Evolutionary conservation across 345 rosid genomes (phyloP).

Genomic region (Salix exigua): DNA sequence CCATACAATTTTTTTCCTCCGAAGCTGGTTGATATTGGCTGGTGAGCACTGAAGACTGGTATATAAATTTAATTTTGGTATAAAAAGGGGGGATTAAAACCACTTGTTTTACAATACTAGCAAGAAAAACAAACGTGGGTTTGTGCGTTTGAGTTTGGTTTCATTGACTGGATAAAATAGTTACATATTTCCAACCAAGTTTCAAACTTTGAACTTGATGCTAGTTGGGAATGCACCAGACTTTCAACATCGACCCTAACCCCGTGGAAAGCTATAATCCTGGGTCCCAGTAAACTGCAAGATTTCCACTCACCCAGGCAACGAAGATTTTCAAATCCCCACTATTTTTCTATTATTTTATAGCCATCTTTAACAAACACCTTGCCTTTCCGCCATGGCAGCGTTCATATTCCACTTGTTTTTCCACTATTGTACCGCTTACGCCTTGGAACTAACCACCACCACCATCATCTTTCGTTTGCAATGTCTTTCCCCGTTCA

Average conservation of each 20-base stretch:
- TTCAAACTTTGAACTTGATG: background rate
- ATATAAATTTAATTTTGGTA: too few species aligned
- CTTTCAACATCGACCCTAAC: background rate
- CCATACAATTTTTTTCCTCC: too few species aligned
- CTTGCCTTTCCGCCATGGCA: background rate
- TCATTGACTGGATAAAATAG: background rate
- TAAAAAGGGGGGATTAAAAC: too few species aligned
- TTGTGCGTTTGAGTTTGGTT: background rate
- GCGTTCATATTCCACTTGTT: background rate
- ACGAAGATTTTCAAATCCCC: background rate
- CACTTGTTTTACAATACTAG: too few species aligned
- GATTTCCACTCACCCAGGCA: conserved; percentile 15
- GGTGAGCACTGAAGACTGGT: too few species aligned
- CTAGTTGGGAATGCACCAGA: conserved; percentile 1
- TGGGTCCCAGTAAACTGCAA: conserved; percentile 13
- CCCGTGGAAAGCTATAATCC: conserved; percentile 6
- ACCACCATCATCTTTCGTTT: background rate
- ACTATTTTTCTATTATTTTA: background rate
- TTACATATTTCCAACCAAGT: background rate
- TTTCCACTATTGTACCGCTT: background rate
- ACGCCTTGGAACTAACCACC: background rate
- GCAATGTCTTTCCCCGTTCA: background rate
- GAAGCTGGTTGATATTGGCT: too few species aligned
- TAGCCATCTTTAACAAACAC: background rate
- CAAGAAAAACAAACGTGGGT: background rate